Percentiles rank a stretch among this genome's conserved stretches.
Evolutionary conservation across 1,284 basidiomycete genomes (phyloP).

Genomic region (Irpex lacteus): DNA sequence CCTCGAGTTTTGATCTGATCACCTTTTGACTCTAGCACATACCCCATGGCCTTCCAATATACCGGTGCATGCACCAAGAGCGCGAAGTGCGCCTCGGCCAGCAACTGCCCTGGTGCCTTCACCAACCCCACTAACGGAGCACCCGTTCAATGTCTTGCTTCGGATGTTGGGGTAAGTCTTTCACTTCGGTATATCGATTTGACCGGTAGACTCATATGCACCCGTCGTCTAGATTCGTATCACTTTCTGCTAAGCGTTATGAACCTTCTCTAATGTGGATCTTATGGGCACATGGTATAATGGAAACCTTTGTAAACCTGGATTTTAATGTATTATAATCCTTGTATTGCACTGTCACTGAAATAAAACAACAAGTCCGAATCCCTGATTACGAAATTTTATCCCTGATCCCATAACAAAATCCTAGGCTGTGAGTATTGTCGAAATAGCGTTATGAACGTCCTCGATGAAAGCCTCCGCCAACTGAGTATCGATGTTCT

Average conservation of each 20-base stretch:
- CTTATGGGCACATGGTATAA: background rate
- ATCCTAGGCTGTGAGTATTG: background rate
- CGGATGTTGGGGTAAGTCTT: background rate
- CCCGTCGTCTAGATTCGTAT: background rate
- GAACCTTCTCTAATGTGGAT: background rate
- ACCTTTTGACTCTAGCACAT: background rate
- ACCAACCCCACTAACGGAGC: constrained; percentile 2
- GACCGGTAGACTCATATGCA: background rate
- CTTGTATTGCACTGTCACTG: background rate
- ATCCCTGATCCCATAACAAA: too few relatives aligned
- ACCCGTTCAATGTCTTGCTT: background rate
- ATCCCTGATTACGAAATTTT: too few relatives aligned
- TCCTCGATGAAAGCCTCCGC: constrained; percentile 29
- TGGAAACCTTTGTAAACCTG: background rate
- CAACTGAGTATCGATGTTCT: constrained; percentile 27
- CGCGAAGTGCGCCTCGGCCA: constrained; percentile 1
- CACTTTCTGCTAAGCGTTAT: background rate
- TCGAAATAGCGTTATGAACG: constrained; percentile 11
- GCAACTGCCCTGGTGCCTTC: constrained; percentile 8
- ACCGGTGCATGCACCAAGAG: constrained; percentile 1
- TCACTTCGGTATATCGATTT: background rate
- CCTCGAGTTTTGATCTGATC: background rate
- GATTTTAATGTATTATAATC: background rate
- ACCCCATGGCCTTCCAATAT: constrained; percentile 4
- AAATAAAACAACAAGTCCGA: background rate